phyloP scores from a whole-genome alignment of 192 early-diverging fungal genomes.

The Mycoemilia scoparia region DNA sequence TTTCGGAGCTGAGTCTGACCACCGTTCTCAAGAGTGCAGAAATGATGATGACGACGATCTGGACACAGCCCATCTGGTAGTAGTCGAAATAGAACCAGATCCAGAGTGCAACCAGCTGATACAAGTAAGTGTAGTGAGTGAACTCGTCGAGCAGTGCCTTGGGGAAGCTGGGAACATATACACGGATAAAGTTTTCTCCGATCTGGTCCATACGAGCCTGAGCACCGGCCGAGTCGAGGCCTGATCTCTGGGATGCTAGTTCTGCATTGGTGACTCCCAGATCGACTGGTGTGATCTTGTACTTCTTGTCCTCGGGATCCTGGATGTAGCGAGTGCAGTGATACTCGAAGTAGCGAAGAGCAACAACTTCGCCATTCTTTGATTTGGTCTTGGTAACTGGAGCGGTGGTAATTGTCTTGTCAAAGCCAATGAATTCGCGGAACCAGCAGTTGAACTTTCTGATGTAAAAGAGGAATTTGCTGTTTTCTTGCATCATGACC shows the following conservation, averaged over 20 bases:
- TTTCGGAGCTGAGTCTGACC: constrained; percentile 24
- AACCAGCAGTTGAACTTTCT: no score
- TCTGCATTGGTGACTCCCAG: constrained; percentile 32
- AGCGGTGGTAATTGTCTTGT: no score
- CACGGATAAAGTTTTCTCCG: constrained; percentile 42
- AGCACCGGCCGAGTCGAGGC: constrained; percentile 32
- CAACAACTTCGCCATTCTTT: no score
- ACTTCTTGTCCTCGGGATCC: constrained; percentile 23
- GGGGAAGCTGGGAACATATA: constrained; percentile 26
- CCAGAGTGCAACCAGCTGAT: constrained; percentile 36
- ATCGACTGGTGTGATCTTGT: constrained; percentile 37
- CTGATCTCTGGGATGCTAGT: constrained; percentile 15
- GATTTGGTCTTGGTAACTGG: no score
- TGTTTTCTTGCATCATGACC: constrained; percentile 32
- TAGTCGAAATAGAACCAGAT: constrained; percentile 36
- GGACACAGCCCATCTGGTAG: constrained; percentile 33
- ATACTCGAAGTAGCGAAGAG: constrained; percentile 48
- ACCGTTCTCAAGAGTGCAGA: constrained; percentile 31
- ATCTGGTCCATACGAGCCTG: constrained; percentile 27
- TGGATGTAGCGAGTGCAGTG: constrained; percentile 57
- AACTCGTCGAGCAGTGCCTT: constrained; percentile 35
- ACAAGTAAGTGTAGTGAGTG: constrained; percentile 27
- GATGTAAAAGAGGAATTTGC: no score
- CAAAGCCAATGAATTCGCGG: no score
- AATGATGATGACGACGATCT: constrained; percentile 31